These are phyloP conservation scores for Cochlearia excelsa DNA, from an alignment of 345 rosid species.

Conservation along the genomic window DNA sequence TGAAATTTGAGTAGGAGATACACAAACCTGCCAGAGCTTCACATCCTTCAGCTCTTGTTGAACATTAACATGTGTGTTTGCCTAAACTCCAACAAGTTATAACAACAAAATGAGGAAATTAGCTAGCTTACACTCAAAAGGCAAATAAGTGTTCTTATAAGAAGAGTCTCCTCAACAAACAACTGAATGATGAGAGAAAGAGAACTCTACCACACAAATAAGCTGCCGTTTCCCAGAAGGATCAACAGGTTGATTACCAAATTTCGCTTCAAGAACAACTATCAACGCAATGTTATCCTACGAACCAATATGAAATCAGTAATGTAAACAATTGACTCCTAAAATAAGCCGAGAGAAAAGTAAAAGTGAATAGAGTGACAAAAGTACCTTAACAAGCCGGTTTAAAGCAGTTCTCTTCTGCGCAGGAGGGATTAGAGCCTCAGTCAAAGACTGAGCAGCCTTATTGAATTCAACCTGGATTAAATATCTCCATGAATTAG, in stretches of 20 bases:
- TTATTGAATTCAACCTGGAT: conserved; percentile 94
- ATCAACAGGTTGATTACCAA: conserved; percentile 80
- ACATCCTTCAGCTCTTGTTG: conserved; percentile 90
- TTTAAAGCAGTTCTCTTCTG: conserved; percentile 87
- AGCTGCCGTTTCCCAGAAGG: conserved; percentile 85
- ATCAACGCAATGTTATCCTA: conserved; percentile 94
- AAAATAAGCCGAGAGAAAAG: background rate
- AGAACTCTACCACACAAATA: conserved; percentile 78
- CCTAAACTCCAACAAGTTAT: conserved; percentile 51
- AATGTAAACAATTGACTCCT: background rate
- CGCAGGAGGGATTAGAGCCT: conserved; percentile 68
- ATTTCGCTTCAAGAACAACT: conserved; percentile 89
- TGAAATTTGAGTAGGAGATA: background rate
- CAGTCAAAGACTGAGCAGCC: conserved; percentile 98
- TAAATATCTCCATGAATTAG: conserved; percentile 19
- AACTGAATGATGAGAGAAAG: background rate
- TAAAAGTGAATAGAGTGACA: too few species aligned
- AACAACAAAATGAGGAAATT: conserved; percentile 14
- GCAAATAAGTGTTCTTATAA: conserved; percentile 1
- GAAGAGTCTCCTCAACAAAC: conserved; percentile 15
- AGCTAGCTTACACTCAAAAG: conserved; percentile 16
- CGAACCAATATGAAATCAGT: background rate
- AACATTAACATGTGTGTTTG: conserved; percentile 89
- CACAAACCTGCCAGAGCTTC: conserved; percentile 91
- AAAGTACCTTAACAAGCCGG: conserved; percentile 74